Evolutionary conservation across 768 basidiomycete species (phyloP).

Genomic region (Boletus sensibilis): DNA sequence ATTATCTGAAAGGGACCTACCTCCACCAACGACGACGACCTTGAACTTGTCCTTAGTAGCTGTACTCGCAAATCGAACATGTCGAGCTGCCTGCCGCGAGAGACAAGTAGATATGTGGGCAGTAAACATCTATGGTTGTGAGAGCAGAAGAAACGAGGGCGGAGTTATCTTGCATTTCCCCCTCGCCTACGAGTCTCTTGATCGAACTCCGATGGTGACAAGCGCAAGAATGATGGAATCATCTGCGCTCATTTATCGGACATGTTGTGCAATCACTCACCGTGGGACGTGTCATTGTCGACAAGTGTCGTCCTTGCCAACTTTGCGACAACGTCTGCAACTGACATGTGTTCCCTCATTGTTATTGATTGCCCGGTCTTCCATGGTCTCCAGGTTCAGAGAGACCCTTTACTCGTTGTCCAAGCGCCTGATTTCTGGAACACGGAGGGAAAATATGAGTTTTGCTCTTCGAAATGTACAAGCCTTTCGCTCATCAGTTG

Average conservation of each 20-base stretch:
- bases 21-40: conserved; percentile 85
- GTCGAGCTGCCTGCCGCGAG: conserved; percentile 4
- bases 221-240: conserved; percentile 19
- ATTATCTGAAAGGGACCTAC: conserved; percentile 39
- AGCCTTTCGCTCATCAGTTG: conserved; percentile 33
- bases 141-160: background rate
- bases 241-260: background rate
- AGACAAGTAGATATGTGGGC: conserved; percentile 4
- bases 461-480: conserved; percentile 63
- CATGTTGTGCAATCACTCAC: background rate
- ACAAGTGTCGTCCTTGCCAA: background rate
- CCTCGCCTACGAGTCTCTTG: background rate
- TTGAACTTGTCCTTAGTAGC: conserved; percentile 60
- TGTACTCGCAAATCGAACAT: conserved; percentile 27
- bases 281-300: background rate
- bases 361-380: too few relatives aligned
- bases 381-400: background rate
- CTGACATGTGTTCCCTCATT: too few relatives aligned
- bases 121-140: conserved; percentile 3
- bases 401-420: background rate
- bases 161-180: background rate
- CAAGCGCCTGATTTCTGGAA: conserved; percentile 52
- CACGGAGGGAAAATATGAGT: conserved; percentile 70
- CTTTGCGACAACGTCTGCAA: background rate
- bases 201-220: conserved; percentile 3